A percentile compares a stretch with the other conserved stretches of the same genome.
Evolutionary conservation across 1,284 basidiomycete genomes (phyloP).

Genomic region (Heliocybe sulcata): DNA sequence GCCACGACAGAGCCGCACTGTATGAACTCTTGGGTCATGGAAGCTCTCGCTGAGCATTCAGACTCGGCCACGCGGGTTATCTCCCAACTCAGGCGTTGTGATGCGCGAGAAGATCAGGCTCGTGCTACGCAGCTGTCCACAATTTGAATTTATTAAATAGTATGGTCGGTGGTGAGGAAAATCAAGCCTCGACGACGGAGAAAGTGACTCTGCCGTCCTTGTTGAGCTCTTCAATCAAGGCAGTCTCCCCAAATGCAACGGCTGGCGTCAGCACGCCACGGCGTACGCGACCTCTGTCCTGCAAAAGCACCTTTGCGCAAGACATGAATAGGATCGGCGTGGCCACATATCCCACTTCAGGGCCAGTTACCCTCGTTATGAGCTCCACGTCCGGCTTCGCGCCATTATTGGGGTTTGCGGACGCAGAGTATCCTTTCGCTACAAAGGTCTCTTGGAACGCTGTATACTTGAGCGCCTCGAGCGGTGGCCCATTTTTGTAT

Average conservation of each 20-base stretch:
- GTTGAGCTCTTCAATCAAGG: background rate
- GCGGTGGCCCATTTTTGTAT: background rate
- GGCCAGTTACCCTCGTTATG: background rate
- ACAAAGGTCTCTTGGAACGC: background rate
- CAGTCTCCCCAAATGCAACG: conserved; percentile 1
- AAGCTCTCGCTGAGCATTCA: too few species aligned
- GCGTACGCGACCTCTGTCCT: background rate
- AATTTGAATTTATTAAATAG: background rate
- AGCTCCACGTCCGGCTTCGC: conserved; percentile 1
- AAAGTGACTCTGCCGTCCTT: conserved; percentile 1
- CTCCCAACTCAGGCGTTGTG: too few species aligned
- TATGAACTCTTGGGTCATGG: background rate
- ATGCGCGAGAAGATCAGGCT: too few species aligned
- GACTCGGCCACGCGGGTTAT: too few species aligned
- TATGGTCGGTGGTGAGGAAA: background rate
- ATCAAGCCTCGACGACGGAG: background rate
- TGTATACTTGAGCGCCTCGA: background rate
- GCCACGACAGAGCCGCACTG: background rate
- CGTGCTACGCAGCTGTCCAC: too few species aligned
- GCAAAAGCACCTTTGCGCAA: background rate
- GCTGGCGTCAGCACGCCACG: background rate
- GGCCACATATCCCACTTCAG: background rate
- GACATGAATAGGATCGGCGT: background rate
- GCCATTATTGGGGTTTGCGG: background rate
- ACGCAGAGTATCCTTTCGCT: background rate